Evolutionary conservation across 768 basidiomycete genomes (phyloP).

Genomic region (Coprinellus micaceus): DNA sequence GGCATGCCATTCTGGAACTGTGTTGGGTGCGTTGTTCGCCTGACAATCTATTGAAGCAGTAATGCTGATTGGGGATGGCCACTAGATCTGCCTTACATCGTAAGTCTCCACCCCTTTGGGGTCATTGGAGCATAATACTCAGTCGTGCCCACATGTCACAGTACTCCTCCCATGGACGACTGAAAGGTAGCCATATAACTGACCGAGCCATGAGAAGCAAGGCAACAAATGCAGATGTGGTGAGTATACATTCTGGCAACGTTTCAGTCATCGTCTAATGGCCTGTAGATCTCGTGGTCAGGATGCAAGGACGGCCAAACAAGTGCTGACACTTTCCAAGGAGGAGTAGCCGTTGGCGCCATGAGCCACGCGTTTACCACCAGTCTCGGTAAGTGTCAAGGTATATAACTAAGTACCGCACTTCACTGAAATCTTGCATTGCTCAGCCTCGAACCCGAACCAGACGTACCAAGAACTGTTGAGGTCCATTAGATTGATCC

Average conservation of each 20-base stretch:
- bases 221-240: slow-evolving; percentile 68
- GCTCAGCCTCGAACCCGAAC: slow-evolving; percentile 41
- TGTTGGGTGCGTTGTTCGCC: slow-evolving; percentile 34
- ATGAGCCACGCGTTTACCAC: slow-evolving; percentile 71
- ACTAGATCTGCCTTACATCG: slow-evolving; percentile 49
- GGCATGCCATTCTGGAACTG: slow-evolving; percentile 56
- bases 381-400: slow-evolving; percentile 35
- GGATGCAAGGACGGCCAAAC: slow-evolving; percentile 70
- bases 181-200: slow-evolving; percentile 43
- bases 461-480: slow-evolving; percentile 69
- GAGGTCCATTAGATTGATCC: slow-evolving; percentile 48
- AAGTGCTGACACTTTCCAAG: slow-evolving; percentile 65
- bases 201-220: slow-evolving; percentile 34
- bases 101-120: slow-evolving; percentile 22
- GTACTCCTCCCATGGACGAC: slow-evolving; percentile 59
- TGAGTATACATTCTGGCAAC: slow-evolving; percentile 20
- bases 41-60: background rate
- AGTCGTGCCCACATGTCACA: slow-evolving; percentile 16
- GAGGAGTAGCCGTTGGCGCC: slow-evolving; percentile 67
- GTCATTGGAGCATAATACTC: background rate
- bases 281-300: slow-evolving; percentile 67
- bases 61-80: slow-evolving; percentile 1
- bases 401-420: background rate
- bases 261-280: too few relatives aligned
- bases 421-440: background rate